phyloP scores from a whole-genome alignment of 106 monocot species.

The Dioscorea alata region DNA sequence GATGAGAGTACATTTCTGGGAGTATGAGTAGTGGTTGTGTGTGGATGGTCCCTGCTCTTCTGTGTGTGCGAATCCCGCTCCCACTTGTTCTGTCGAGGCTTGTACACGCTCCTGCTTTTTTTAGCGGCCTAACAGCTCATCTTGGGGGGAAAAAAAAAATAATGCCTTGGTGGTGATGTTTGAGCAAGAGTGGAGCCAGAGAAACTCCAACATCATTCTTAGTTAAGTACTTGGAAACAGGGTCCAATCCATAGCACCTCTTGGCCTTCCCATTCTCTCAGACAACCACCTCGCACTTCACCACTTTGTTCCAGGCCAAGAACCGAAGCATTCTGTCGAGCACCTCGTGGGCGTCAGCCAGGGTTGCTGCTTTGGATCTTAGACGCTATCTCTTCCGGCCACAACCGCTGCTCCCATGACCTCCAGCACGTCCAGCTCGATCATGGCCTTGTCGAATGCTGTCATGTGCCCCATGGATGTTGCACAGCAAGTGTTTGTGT shows the following conservation, averaged over 20 bases:
- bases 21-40: too few relatives aligned
- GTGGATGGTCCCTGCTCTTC: too few relatives aligned
- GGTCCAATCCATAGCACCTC: neutral
- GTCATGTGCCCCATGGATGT: too few relatives aligned
- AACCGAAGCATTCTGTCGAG: too few relatives aligned
- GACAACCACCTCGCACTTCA: slow-evolving; percentile 9
- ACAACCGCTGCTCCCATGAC: neutral
- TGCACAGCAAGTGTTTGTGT: too few relatives aligned
- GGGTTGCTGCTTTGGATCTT: slow-evolving; percentile 2
- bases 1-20: too few relatives aligned
- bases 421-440: slow-evolving; percentile 11
- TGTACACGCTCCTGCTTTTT: too few relatives aligned
- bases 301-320: slow-evolving; percentile 7
- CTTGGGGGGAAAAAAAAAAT: too few relatives aligned
- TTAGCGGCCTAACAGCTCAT: too few relatives aligned
- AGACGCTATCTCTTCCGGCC: neutral
- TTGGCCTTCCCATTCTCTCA: neutral
- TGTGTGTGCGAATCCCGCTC: too few relatives aligned
- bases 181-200: slow-evolving; percentile 8
- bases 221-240: neutral
- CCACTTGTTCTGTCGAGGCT: too few relatives aligned
- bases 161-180: slow-evolving; percentile 17
- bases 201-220: slow-evolving; percentile 13
- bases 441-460: neutral
- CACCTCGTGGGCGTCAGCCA: neutral